Evolutionary conservation across 2,329 filamentous ascomycete genomes (phyloP), one percentile per base, ranked within the genome.

Genomic region (Fusarium ambrosium): DNA sequence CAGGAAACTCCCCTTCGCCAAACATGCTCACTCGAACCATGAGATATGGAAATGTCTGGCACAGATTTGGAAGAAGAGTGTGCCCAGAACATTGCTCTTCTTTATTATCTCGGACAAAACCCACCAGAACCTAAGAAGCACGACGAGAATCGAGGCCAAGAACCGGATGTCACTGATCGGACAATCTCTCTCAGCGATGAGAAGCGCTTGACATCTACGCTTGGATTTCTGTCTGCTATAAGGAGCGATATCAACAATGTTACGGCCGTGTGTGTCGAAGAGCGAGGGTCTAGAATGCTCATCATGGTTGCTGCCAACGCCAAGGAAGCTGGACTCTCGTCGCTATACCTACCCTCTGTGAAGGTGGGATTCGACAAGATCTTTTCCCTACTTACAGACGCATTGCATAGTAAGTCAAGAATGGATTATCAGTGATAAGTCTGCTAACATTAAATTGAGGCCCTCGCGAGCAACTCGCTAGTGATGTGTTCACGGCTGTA

Each of bases 251-350:
- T 43, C 2, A 9, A 29, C 5, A 68, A 63, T 1, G 32, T 77
- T 20, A 72, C 75, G 9, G 77, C 77, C 16, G 77, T 76, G 7
- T 76, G 75, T 41, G 62, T 76, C 4, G 55, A 75, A 6, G 71
- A 79, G 27, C 58, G 10, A 6, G 13, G 32, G 7, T 7, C 45
- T 18, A 22, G 62, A 2, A 22, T 79, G 3, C 9, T 24, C 10
- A 45, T 78, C n/a, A 62, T 78, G 51, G 63, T 79, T 22, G 75
- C 78, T 6, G 72, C 61, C 39, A 79, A 79, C 56, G 69, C 73
- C 6, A 65, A 43, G 32, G 39, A 22, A 20, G 11, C 9, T 18
- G 20, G 8, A n/a, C 20, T 22, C 8, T 43, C 55, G 11, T 68
- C 75, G 4, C 18, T 24, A 2, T 74, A 77, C 66, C 56, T 77